A percentile compares a stretch with the other conserved stretches of the same genome.
Evolutionary conservation across 129 eudicot species (phyloP).

Genomic region (Pulicaria dysenterica): DNA sequence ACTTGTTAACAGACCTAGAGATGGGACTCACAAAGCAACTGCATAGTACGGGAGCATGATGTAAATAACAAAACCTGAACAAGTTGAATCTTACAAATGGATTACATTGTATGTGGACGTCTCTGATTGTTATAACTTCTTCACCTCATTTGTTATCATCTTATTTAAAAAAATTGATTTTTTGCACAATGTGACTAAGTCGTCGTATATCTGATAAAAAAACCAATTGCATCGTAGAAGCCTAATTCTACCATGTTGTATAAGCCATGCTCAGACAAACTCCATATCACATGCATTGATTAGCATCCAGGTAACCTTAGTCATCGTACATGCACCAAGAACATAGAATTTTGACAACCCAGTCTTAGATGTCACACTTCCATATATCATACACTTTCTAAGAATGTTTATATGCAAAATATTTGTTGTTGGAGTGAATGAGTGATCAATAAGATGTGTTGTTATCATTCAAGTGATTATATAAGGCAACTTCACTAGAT

Average conservation of each 20-base stretch:
- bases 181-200: neutral
- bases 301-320: neutral
- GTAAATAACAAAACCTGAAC: neutral
- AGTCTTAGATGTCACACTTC: neutral
- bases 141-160: neutral
- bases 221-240: neutral
- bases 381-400: neutral
- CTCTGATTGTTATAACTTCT: neutral
- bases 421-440: no score
- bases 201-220: neutral
- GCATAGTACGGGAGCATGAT: neutral
- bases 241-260: slow-evolving; percentile 10
- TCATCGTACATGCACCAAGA: no score
- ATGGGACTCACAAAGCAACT: neutral
- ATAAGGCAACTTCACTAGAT: slow-evolving; percentile 2
- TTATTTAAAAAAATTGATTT: neutral
- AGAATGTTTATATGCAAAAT: neutral
- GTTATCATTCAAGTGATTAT: no score
- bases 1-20: no score
- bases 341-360: neutral
- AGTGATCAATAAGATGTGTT: no score
- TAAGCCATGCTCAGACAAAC: neutral
- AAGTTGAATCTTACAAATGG: neutral
- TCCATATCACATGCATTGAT: slow-evolving; percentile 6
- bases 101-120: neutral